Evolutionary conservation across 352 stramenopile genomes (phyloP), one percentile per base, ranked within the genome.

Genomic region (Saprolegnia diclina): DNA sequence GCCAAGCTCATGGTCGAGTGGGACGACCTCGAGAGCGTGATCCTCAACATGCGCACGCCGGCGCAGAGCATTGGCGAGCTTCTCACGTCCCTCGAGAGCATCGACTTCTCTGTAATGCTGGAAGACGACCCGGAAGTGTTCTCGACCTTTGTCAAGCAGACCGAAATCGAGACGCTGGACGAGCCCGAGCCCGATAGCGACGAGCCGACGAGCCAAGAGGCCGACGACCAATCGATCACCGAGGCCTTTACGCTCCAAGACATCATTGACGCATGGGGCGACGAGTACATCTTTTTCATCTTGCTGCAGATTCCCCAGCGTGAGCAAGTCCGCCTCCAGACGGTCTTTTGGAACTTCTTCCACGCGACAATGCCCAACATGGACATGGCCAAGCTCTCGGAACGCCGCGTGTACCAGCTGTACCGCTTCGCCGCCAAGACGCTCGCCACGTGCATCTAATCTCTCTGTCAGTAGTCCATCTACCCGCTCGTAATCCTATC

Each of bases 201-300:
- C 46, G 19, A 56, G 24, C 29, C 26, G 35, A 46, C 24, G n/a
- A 26, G 32, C 29, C 13, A 11, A 26, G 40, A 55, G 29, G 40
- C 53, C 18, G 26, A 52, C 24, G 57, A 21, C n/a, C 6, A 14
- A 22, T 3, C 57, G 7, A 53, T 65, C 24, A 22, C 57, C 7
- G 35, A 46, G 7, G 62, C 62, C 10, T 67, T 67, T 26, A 67
- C 62, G 21, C 73, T 90, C 78, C 59, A 92, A 92, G 75, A 87
- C 26, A 72, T 72, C 57, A 35, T 52, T 11, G 24, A 19, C 16
- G n/a, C 45, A 29, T 67, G 62, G 62, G 62, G 62, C 14, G 62
- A 67, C 11, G 44, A 67, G n/a, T 40, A 55, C n/a, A 19, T 57
- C n/a, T 21, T 44, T n/a, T 18, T 35, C 52, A 50, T 24, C 11